phyloP scores from a whole-genome alignment of 2,329 filamentous ascomycete species.

The Exophiala dermatitidis region DNA sequence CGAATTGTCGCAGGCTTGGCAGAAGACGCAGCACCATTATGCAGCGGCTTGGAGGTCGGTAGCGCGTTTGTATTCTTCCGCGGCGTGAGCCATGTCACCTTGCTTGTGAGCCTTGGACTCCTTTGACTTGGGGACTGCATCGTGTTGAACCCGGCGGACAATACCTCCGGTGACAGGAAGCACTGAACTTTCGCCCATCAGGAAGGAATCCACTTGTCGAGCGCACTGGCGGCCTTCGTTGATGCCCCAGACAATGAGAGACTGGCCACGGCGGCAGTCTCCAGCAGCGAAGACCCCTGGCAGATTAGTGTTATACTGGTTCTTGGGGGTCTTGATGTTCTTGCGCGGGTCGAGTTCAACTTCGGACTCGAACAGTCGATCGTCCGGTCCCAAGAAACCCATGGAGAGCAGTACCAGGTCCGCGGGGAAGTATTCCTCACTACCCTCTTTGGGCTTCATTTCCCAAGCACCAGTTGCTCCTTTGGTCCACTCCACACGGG shows the following conservation, averaged over 20 bases:
- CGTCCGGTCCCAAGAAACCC: slow-evolving; percentile 94
- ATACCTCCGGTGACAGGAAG: slow-evolving; percentile 91
- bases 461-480: slow-evolving; percentile 86
- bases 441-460: slow-evolving; percentile 94
- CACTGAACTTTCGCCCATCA: slow-evolving; percentile 65
- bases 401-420: slow-evolving; percentile 91
- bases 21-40: slow-evolving; percentile 1
- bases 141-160: slow-evolving; percentile 63
- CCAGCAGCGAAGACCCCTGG: slow-evolving; percentile 87
- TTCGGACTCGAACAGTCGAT: slow-evolving; percentile 74
- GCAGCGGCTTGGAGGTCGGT: slow-evolving; percentile 15
- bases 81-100: slow-evolving; percentile 22
- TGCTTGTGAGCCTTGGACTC: slow-evolving; percentile 18
- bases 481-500: slow-evolving; percentile 94
- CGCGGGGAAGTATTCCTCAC: slow-evolving; percentile 91
- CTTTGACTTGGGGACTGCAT: slow-evolving; percentile 33
- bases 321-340: slow-evolving; percentile 88
- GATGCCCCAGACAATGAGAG: slow-evolving; percentile 96
- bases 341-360: slow-evolving; percentile 88
- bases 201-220: slow-evolving; percentile 82
- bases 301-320: slow-evolving; percentile 82
- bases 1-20: neutral
- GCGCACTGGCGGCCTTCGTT: slow-evolving; percentile 93
- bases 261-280: slow-evolving; percentile 91
- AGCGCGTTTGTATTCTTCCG: slow-evolving; percentile 17